These are phyloP conservation scores for Pichia phayaonensis DNA, from an alignment of 805 yeast genomes.

Conservation along the genomic window DNA sequence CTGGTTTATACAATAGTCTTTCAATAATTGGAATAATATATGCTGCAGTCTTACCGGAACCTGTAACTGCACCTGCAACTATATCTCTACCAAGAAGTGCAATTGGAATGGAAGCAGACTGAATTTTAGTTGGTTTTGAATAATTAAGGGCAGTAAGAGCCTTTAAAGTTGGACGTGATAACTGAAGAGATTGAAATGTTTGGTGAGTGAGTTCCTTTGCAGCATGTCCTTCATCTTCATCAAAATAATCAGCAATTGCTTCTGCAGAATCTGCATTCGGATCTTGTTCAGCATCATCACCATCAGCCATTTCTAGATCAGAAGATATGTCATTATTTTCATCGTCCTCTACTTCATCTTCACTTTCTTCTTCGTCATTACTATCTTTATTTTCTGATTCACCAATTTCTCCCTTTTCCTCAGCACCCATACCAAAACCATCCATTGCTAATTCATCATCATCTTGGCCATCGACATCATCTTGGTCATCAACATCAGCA, in stretches of 20 bases:
- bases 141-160: conserved; percentile 79
- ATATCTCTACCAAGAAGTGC: conserved; percentile 91
- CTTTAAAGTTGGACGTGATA: conserved; percentile 85
- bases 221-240: conserved; percentile 44
- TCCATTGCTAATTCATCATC: conserved; percentile 36
- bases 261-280: conserved; percentile 71
- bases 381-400: conserved; percentile 17
- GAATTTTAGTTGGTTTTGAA: conserved; percentile 88
- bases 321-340: conserved; percentile 17
- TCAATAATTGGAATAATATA: conserved; percentile 94
- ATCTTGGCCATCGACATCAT: conserved; percentile 20
- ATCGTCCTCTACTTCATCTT: conserved; percentile 29
- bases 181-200: conserved; percentile 66
- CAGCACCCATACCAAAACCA: conserved; percentile 34
- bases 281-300: conserved; percentile 25
- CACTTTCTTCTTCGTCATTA: conserved; percentile 28
- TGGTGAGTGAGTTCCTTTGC: conserved; percentile 39
- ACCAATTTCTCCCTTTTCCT: conserved; percentile 18
- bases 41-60: conserved; percentile 99
- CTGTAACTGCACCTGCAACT: conserved; percentile 98
- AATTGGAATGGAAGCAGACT: conserved; percentile 86
- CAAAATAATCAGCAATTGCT: conserved; percentile 75
- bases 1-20: conserved; percentile 82
- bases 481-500: conserved; percentile 29
- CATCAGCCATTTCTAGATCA: conserved; percentile 17